Conservation (phyloP, 2,329 filamentous ascomycete species). For the Phaeoacremonium minimum region DNA sequence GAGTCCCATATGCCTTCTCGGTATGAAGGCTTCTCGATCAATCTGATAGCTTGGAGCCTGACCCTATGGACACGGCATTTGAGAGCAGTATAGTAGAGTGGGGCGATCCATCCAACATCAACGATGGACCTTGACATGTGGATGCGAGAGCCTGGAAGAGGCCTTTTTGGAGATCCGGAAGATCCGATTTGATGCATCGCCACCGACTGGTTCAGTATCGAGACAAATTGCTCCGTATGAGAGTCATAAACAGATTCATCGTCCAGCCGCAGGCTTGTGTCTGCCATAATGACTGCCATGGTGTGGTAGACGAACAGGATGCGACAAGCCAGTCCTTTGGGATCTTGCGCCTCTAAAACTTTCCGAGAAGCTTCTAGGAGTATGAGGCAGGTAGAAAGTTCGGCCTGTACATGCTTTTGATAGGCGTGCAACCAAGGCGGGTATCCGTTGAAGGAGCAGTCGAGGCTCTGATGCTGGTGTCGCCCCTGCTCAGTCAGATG, state of each 20-base stretch:
- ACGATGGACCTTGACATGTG: conserved; percentile 27
- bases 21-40: conserved; percentile 22
- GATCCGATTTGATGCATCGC: neutral
- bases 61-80: conserved; percentile 39
- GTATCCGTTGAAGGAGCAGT: neutral
- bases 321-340: neutral
- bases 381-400: neutral
- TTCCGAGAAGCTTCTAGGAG: neutral
- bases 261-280: conserved; percentile 20
- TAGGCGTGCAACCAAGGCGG: no score
- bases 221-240: conserved; percentile 23
- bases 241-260: conserved; percentile 31
- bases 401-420: no score
- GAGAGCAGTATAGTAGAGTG: conserved; percentile 37
- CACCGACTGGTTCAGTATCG: conserved; percentile 19
- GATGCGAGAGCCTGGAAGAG: conserved; percentile 1
- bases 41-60: conserved; percentile 28
- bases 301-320: conserved; percentile 32
- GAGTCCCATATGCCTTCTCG: conserved; percentile 37
- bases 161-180: neutral
- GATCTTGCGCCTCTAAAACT: neutral
- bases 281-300: conserved; percentile 37
- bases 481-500: neutral
- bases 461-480: neutral
- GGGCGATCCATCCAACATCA: conserved; percentile 38